phyloP scores from a whole-genome alignment of 169 alveolate species.

The Theileria orientalis region DNA sequence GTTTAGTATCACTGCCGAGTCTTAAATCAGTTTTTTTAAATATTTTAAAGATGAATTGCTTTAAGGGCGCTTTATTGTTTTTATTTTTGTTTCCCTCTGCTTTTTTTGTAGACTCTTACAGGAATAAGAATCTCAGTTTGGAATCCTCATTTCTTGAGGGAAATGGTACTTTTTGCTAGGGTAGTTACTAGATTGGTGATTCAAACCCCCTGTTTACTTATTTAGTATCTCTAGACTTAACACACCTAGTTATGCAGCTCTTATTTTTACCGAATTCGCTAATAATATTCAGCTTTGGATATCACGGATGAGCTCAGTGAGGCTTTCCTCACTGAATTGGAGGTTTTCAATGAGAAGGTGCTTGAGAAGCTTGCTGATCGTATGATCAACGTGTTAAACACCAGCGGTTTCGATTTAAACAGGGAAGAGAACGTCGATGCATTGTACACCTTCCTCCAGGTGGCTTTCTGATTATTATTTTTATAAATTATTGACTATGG shows the following conservation, averaged over 20 bases:
- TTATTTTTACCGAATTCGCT: background rate
- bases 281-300: constrained; percentile 13
- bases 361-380: constrained; percentile 39
- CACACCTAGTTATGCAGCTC: too few species aligned
- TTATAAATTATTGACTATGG: background rate
- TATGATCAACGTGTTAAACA: constrained; percentile 26
- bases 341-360: constrained; percentile 24
- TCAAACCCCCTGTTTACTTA: background rate
- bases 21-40: too few species aligned
- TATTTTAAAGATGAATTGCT: constrained; percentile 3
- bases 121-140: background rate
- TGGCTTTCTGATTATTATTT: background rate
- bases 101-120: background rate
- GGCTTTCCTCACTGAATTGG: constrained; percentile 29
- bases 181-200: background rate
- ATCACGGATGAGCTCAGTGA: constrained; percentile 9
- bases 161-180: background rate
- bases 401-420: constrained; percentile 32
- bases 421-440: constrained; percentile 23
- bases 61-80: background rate
- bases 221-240: background rate
- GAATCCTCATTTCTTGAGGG: constrained; percentile 4
- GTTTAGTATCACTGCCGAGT: too few species aligned
- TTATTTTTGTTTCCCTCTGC: background rate
- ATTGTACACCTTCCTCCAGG: constrained; percentile 35